Base-by-base conservation (phyloP, 179 eudicot species). In the Beta lomatogona region DNA sequence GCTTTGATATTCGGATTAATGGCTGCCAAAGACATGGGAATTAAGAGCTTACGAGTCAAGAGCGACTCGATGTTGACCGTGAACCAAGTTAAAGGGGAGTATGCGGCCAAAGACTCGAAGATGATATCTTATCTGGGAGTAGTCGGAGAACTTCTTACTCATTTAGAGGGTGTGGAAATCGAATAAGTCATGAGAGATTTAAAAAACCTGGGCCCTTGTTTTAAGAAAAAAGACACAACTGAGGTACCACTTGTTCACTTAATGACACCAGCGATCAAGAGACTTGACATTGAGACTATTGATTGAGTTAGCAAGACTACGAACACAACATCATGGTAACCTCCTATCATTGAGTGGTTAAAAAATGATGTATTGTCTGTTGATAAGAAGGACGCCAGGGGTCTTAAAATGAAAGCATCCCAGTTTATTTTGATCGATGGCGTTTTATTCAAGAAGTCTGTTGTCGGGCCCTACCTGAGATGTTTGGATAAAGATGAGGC, bases 191-290 rank as follows among this genome's bases (percentile, higher is more conserved):
- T 18, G 18, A 57, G 60, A 57, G 60, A 57, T 19, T 9, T 44
- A 0, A 8, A 22, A 0, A 44, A 15, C 0, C 0, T 57, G 3
- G 48, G 25, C 0, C 9, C 25, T 1, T 12, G 9, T 0, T 14
- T 61, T 21, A 68, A 6, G 6, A 0, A 1, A 31, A 31, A 31
- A 2, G 36, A 31, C 2, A 31, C 2, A 2, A 31, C 36, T 31
- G 36, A 31, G 36, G 36, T 31, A 2, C 36, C 36, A 31, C 57
- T 45, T 16, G 73, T 45, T 3, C 71, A 66, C 46, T 1, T 70
- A 0, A 45, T 1, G 16, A 16, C 14, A 6, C 12, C 31, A 0
- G 3, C 19, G 2, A 3, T 5, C 1, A 15, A 4, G 18, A 18
- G 14, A 31, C 36, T 2, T 31, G 36, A 31, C 36, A 31, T 31